Percentiles rank a stretch among this genome's conserved stretches.
These are phyloP conservation scores for Cryptococcus sp. DNA, from an alignment of 1,284 basidiomycete genomes.

Conservation along the genomic window DNA sequence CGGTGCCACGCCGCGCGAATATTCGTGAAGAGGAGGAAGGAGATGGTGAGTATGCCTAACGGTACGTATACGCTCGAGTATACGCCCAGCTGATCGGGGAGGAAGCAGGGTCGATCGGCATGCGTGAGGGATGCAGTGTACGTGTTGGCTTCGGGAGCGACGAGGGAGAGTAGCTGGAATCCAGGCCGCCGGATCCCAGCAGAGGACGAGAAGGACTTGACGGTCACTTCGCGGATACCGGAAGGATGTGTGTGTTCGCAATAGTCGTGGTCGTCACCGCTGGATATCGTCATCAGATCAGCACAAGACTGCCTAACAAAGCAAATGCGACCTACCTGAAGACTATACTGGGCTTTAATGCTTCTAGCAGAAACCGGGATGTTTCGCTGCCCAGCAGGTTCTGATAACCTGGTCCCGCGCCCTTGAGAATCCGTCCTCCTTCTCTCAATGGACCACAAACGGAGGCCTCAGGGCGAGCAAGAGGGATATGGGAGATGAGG, in stretches of 20 bases:
- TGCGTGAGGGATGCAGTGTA: slow-evolving; percentile 37
- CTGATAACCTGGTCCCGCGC: slow-evolving; percentile 77
- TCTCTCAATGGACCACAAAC: slow-evolving; percentile 76
- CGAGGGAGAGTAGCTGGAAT: slow-evolving; percentile 78
- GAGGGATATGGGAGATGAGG: slow-evolving; percentile 78
- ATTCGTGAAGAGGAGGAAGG: slow-evolving; percentile 50
- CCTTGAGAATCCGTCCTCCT: slow-evolving; percentile 68
- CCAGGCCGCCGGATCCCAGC: slow-evolving; percentile 75
- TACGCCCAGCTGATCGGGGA: slow-evolving; percentile 68
- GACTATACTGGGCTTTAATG: slow-evolving; percentile 65
- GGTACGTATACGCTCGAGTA: slow-evolving; percentile 65
- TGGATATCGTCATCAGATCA: slow-evolving; percentile 42
- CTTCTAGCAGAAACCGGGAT: slow-evolving; percentile 67
- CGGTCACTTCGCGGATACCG: slow-evolving; percentile 67
- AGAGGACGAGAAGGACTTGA: slow-evolving; percentile 81
- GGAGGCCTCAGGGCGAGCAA: slow-evolving; percentile 69
- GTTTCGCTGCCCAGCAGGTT: slow-evolving; percentile 74
- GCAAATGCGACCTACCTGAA: slow-evolving; percentile 63
- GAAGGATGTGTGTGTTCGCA: slow-evolving; percentile 69
- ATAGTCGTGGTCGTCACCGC: slow-evolving; percentile 86
- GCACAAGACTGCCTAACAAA: background rate
- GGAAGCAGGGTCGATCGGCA: slow-evolving; percentile 64
- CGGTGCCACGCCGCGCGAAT: slow-evolving; percentile 37
- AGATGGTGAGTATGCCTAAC: slow-evolving; percentile 56
- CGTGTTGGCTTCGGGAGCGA: slow-evolving; percentile 53